Evolutionary conservation across 805 yeast genomes (phyloP), one percentile per base, ranked within the genome.

Genomic region (Maudiozyma saulgeensis): DNA sequence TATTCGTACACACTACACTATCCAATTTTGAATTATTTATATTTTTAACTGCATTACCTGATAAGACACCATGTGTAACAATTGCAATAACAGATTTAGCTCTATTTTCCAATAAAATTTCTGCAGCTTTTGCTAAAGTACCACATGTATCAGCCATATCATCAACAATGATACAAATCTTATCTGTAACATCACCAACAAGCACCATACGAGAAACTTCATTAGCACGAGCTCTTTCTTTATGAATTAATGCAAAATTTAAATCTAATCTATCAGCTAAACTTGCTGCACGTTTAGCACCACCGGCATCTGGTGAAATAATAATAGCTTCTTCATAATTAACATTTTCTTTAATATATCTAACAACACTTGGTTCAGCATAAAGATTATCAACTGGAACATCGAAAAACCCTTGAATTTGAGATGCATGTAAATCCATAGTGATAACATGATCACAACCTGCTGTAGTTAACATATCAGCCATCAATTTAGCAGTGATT

Each of bases 61-160:
- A 79, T 51, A 85, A 73, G 15, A 85, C 80, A 53, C 93, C 95
- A 63, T 85, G 95, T 2, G 93, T 85, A 18, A 85, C 89, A 55
- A 85, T 82, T 32, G 93, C 91, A 58, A 85, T 78, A 39, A 86
- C 93, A 49, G 80, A 74, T 58, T 79, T 73, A 44, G 91, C 91
- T 38, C 76, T 77, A 58, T 84, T 81, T 28, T 78, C 81, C 50
- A 84, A 63, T 48, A 85, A 70, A n/a, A 82, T 79, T 53, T 85
- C 90, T 18, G 89, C 87, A 37, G 93, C 93, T 67, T 85, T 85
- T 47, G 82, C 85, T 54, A 85, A 70, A n/a, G 95, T 85, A 53
- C 93, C 95, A 70, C 95, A 85, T 15, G 95, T 85, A 64, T 85
- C 95, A 43, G 93, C 93, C 89, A 85, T 85, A 66, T 85, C 95